Conservation (phyloP, 306 rosid genomes). For the Sechiopsis laciniata region DNA sequence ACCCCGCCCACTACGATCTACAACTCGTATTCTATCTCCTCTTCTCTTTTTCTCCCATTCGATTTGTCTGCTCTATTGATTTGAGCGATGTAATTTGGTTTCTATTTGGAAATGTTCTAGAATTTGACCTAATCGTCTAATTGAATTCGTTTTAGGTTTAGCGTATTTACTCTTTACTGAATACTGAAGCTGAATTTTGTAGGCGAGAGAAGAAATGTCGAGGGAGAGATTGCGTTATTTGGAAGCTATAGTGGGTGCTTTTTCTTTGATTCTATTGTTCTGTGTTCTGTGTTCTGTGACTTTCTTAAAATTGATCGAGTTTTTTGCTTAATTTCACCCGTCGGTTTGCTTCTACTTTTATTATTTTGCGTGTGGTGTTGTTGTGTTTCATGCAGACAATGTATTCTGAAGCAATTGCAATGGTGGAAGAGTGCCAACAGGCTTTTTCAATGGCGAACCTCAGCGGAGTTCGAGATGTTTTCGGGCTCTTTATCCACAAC, state of each 20-base stretch:
- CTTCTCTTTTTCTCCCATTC: conserved; percentile 5
- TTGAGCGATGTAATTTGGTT: too few species aligned
- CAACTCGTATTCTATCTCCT: conserved; percentile 47
- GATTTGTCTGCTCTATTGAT: too few species aligned
- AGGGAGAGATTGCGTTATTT: conserved; percentile 75
- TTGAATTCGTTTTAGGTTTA: background rate
- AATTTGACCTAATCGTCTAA: background rate
- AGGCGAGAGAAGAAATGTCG: conserved; percentile 99
- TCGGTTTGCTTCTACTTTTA: too few species aligned
- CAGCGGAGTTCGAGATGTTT: conserved; percentile 64
- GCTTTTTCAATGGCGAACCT: conserved; percentile 55
- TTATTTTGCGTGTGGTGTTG: conserved; percentile 10
- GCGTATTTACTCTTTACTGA: background rate
- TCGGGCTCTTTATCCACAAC: conserved; percentile 48
- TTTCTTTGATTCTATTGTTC: background rate
- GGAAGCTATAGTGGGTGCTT: conserved; percentile 61
- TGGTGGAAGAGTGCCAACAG: conserved; percentile 86
- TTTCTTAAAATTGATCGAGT: background rate
- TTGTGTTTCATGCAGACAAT: conserved; percentile 54
- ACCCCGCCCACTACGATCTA: conserved; percentile 65
- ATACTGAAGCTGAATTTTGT: conserved; percentile 25
- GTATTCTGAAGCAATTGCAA: conserved; percentile 72
- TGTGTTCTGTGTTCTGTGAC: background rate
- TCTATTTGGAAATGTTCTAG: too few species aligned
- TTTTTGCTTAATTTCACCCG: conserved; percentile 13